Evolutionary conservation across 2,329 filamentous ascomycete species (phyloP), one percentile per base, ranked within the genome.

Genomic region (Capronia americana): DNA sequence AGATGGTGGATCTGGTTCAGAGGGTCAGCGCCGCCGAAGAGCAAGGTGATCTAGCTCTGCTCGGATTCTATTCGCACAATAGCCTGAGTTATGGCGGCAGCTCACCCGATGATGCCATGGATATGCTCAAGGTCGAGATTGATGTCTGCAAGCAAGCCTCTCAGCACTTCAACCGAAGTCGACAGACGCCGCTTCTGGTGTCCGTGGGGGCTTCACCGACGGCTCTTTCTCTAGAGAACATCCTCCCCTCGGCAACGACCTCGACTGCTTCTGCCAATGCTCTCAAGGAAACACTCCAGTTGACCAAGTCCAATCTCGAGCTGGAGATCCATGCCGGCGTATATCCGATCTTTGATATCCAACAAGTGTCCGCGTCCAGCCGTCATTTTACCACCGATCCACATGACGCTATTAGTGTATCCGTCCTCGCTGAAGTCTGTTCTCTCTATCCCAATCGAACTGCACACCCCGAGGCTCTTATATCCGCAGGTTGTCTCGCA

Each of bases 171-270:
- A 63, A 64, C 24, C 63, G 2, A 57, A 70, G 20, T 56, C 70
- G n/a, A 66, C 68, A 14, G 61, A 64, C 69, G 2, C 79, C 78
- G 57, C 71, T 85, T 17, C 80, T 87, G 0, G 80, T 94, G 2
- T 91, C 89, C 0, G 88, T 92, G 0, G 92, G 92, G 5, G 91
- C 92, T 0, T 92, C 91, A 20, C 92, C 92, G 0, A 93, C 91
- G 0, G 87, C 88, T 1, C 87, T 88, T 0, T 84, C 87, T 10
- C 81, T 89, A 28, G 87, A 91, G 73, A 88, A 90, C 71, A 79
- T 88, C 4, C 73, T 83, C 0, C 79, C 66, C 64, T 73, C 68
- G 61, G 80, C 63, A 12, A 44, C 59, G 17, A 54, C 46, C 28
- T 69, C 66, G 8, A 57, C 66, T 8, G 32, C 56, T 26, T 67